Percentiles rank a stretch among this genome's conserved stretches.
phyloP scores from a whole-genome alignment of 2,329 filamentous ascomycete species.

The Aspergillus hiratsukae region DNA sequence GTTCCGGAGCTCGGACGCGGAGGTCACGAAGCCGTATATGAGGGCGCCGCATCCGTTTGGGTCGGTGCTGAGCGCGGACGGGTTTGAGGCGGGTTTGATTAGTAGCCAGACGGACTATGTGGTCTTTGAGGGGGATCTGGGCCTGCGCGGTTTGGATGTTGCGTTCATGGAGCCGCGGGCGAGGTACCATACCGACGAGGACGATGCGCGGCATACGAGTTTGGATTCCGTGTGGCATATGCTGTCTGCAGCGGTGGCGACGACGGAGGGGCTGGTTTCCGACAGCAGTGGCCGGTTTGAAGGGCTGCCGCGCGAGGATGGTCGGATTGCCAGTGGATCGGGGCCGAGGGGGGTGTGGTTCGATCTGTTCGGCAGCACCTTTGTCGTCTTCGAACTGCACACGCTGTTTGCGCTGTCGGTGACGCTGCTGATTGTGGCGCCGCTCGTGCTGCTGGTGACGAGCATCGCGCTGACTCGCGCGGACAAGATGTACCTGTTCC shows the following conservation, averaged over 20 bases:
- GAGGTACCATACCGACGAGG: conserved; percentile 86
- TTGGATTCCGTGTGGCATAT: conserved; percentile 80
- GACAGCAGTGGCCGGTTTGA: conserved; percentile 65
- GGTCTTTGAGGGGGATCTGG: conserved; percentile 71
- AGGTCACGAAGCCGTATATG: conserved; percentile 76
- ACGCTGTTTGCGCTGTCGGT: conserved; percentile 87
- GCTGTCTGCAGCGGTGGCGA: conserved; percentile 77
- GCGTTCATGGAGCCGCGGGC: conserved; percentile 85
- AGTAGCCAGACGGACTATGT: conserved; percentile 86
- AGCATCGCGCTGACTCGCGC: conserved; percentile 63
- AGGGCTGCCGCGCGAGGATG: conserved; percentile 52
- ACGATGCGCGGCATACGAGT: conserved; percentile 72
- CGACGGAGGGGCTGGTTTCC: conserved; percentile 65
- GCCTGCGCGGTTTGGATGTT: conserved; percentile 82
- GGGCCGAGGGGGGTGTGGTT: conserved; percentile 82
- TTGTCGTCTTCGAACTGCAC: conserved; percentile 73
- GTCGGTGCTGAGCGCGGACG: conserved; percentile 74
- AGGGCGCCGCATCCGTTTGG: conserved; percentile 73
- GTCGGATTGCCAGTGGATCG: conserved; percentile 62
- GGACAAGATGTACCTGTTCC: conserved; percentile 87
- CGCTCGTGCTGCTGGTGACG: conserved; percentile 65
- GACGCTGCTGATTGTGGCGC: conserved; percentile 73
- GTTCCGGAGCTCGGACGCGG: conserved; percentile 81
- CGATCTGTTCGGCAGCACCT: conserved; percentile 75
- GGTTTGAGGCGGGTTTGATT: conserved; percentile 73